Evolutionary conservation across 495 filamentous ascomycete species (phyloP), one percentile per base, ranked within the genome.

Genomic region (Collariella sp.): DNA sequence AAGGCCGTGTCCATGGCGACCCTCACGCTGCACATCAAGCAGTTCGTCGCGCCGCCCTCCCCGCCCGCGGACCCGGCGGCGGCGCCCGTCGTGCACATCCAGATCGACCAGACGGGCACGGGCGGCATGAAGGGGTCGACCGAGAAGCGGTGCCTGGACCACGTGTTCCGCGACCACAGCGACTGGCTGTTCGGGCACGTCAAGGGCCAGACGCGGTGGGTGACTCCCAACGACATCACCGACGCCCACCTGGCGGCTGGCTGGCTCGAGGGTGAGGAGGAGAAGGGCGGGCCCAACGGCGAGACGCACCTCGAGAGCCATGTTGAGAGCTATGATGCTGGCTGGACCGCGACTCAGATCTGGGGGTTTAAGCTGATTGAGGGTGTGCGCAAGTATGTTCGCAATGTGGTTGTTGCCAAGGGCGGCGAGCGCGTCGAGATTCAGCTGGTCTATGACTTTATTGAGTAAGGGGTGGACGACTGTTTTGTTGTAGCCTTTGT

Each of bases 101-200:
- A 94, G 69, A 86, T 95, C 66, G 76, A 82, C 24, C 90, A 96
- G 71, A 75, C 79, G 23, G 78, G 80, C 34, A 88, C 86, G 7
- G 88, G 87, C 56, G 88, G 87, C 36, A 73, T 94, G 50, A 78
- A 77, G 55, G 86, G 85, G 53, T 85, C 85, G 20, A 75, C 76
- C 26, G 90, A 96, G 70, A 67, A 70, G 22, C 86, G 91, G 54
- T 78, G 65, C 26, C 72, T 91, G 1, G 88, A 96, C 76, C 83
- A 80, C 78, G 56, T 58, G 31, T 76, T 71, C 62, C 85, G 88
- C 55, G 77, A 81, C 39, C 88, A 93, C 71, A 68, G 67, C 23
- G 91, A 96, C 71, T 79, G 82, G 71, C 77, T 96, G 51, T 97
- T 96, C 65, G 91, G 93, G 19, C 70, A 69, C 12, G 70, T 95